Evolutionary conservation across 75 land plant species (phyloP), one percentile per base, ranked within the genome.

Genomic region (Cupressus sempervirens): DNA sequence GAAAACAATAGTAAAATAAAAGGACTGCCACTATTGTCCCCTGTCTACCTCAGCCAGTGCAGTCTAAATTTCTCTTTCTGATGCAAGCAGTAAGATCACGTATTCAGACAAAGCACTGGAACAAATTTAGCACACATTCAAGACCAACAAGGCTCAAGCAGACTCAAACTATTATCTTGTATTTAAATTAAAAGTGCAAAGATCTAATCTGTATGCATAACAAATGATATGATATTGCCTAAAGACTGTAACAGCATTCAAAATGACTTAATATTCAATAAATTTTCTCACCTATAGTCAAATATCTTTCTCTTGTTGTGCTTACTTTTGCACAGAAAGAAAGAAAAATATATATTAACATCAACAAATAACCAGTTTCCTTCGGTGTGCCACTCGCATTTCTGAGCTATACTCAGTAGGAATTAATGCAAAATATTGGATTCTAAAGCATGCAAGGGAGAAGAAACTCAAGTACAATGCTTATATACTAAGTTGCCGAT

Each of bases 21-120:
- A 40, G 12, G 41, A 23, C 43, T 40, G 45, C 26, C 20, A 18
- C 11, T 23, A 9, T 9, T 3, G 0, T 74, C 40, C 26, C 20
- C 23, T 41, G 43, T 41, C 45, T 76, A 76, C 80, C 80, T 76
- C 41, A 76, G 80, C 79, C 45, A 40, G 43, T 76, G 35, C 41
- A 76, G n/a, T 38, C 45, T 26, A 18, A 38, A 76, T 20, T 14
- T 41, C 26, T 18, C 45, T 40, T 41, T 38, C 20, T 76, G 41
- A 34, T 76, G n/a, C 46, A 76, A 76, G 7, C 6, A 76, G 46
- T 40, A 46, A 76, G 46, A 40, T 41, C 43, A 76, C n/a, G 41
- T 41, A 1, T 76, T 41, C 15, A 40, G 7, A 76, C 38, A 41
- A 41, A 76, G 45, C 35, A 11, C 38, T 34, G 35, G 76, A 4